These are phyloP conservation scores for Cenchrus fungigraminus DNA, from an alignment of 176 grass and related monocot genomes.

Conservation along the genomic window DNA sequence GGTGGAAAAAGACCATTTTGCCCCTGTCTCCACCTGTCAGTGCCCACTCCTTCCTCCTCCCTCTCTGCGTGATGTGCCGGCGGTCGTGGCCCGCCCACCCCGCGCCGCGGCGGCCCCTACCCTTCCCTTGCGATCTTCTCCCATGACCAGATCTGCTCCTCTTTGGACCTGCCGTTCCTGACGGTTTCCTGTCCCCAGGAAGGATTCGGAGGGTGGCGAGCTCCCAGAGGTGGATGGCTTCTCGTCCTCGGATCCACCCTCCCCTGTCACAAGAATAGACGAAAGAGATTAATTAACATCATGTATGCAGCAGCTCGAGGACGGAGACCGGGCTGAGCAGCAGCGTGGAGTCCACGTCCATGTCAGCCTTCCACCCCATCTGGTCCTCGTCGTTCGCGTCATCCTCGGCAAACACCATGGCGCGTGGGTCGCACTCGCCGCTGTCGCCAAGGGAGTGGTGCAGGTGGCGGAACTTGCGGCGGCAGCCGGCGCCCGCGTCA, in stretches of 20 bases:
- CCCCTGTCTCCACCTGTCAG: too few species aligned
- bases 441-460: slow-evolving; percentile 39
- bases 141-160: slow-evolving; percentile 62
- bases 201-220: slow-evolving; percentile 29
- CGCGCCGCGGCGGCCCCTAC: too few species aligned
- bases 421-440: slow-evolving; percentile 41
- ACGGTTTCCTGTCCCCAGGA: slow-evolving; percentile 38
- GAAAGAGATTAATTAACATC: neutral
- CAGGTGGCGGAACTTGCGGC: slow-evolving; percentile 58
- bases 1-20: too few species aligned
- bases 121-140: slow-evolving; percentile 60
- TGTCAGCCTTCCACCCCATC: slow-evolving; percentile 42
- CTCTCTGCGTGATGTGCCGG: too few species aligned
- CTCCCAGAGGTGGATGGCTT: slow-evolving; percentile 66
- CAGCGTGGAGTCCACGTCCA: slow-evolving; percentile 53
- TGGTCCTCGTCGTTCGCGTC: neutral
- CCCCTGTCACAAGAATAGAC: slow-evolving; percentile 35
- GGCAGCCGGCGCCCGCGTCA: neutral
- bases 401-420: slow-evolving; percentile 34
- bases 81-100: too few species aligned
- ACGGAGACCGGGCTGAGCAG: slow-evolving; percentile 96
- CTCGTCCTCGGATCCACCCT: slow-evolving; percentile 40
- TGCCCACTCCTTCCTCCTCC: too few species aligned
- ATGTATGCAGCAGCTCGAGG: slow-evolving; percentile 59
- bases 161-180: slow-evolving; percentile 33